phyloP scores from a whole-genome alignment of 2,329 filamentous ascomycete genomes.

The Cladosporium sp. region DNA sequence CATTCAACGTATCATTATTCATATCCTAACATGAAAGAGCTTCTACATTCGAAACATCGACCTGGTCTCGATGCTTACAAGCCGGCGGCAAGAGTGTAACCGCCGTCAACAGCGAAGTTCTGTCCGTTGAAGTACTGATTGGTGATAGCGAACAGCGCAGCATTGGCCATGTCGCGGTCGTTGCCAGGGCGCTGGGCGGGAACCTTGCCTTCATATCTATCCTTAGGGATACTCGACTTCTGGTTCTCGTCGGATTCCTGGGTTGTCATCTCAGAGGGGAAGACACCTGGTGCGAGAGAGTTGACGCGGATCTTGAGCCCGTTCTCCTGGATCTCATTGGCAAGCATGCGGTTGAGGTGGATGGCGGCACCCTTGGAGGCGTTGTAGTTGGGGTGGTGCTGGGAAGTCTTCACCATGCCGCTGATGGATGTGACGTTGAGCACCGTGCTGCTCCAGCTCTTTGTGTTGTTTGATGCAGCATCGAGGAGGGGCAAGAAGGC shows the following conservation, averaged over 20 bases:
- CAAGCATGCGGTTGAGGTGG: constrained; percentile 58
- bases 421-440: constrained; percentile 51
- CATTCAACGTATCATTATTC: neutral
- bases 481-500: constrained; percentile 50
- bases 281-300: constrained; percentile 57
- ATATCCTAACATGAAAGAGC: neutral
- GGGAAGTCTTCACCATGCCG: constrained; percentile 47
- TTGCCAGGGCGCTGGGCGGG: constrained; percentile 56
- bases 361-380: constrained; percentile 52
- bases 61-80: constrained; percentile 12
- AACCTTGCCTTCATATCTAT: constrained; percentile 51
- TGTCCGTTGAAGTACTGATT: constrained; percentile 54
- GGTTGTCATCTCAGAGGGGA: constrained; percentile 60
- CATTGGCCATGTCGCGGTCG: constrained; percentile 60
- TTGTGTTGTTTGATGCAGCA: constrained; percentile 43
- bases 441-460: constrained; percentile 46
- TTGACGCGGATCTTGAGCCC: constrained; percentile 59
- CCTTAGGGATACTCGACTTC: constrained; percentile 56
- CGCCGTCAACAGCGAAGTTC: constrained; percentile 55
- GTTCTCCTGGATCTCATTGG: constrained; percentile 53
- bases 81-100: constrained; percentile 49
- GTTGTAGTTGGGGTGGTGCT: constrained; percentile 52
- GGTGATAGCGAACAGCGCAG: constrained; percentile 55
- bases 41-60: neutral
- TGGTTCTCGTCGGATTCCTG: constrained; percentile 53